phyloP scores from a whole-genome alignment of 352 stramenopile genomes.

The Phytophthora colocasiae region DNA sequence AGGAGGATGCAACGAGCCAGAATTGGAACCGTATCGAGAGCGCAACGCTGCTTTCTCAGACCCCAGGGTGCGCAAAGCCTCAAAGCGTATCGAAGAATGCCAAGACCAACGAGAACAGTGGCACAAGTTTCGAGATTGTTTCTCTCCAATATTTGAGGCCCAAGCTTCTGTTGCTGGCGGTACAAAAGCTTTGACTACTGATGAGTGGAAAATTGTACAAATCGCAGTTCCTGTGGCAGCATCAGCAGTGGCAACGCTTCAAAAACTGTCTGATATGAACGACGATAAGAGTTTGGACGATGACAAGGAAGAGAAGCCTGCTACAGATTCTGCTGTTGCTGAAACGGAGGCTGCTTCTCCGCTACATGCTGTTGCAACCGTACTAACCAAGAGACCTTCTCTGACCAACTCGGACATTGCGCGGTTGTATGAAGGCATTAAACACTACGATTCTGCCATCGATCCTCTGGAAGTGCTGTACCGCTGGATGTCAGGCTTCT shows the following conservation, averaged over 20 bases:
- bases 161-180: slow-evolving; percentile 21
- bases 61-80: slow-evolving; percentile 31
- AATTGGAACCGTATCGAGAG: slow-evolving; percentile 54
- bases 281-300: neutral
- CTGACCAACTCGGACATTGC: slow-evolving; percentile 44
- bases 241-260: slow-evolving; percentile 21
- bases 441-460: slow-evolving; percentile 64
- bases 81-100: slow-evolving; percentile 37
- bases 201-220: slow-evolving; percentile 34
- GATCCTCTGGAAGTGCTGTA: slow-evolving; percentile 65
- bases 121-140: slow-evolving; percentile 44
- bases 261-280: slow-evolving; percentile 16
- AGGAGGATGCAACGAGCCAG: slow-evolving; percentile 67
- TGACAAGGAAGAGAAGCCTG: slow-evolving; percentile 13
- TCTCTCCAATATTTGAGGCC: slow-evolving; percentile 38
- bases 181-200: slow-evolving; percentile 3
- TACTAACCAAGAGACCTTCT: slow-evolving; percentile 19
- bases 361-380: slow-evolving; percentile 1
- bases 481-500: slow-evolving; percentile 62
- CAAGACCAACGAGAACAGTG: slow-evolving; percentile 44
- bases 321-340: neutral
- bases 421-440: slow-evolving; percentile 53
- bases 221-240: slow-evolving; percentile 35
- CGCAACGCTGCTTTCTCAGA: slow-evolving; percentile 42
- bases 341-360: slow-evolving; percentile 1